A percentile compares a stretch with the other conserved stretches of the same genome.
These are phyloP conservation scores for Alternaria burnsii DNA, from an alignment of 2,329 filamentous ascomycete genomes.

Conservation along the genomic window DNA sequence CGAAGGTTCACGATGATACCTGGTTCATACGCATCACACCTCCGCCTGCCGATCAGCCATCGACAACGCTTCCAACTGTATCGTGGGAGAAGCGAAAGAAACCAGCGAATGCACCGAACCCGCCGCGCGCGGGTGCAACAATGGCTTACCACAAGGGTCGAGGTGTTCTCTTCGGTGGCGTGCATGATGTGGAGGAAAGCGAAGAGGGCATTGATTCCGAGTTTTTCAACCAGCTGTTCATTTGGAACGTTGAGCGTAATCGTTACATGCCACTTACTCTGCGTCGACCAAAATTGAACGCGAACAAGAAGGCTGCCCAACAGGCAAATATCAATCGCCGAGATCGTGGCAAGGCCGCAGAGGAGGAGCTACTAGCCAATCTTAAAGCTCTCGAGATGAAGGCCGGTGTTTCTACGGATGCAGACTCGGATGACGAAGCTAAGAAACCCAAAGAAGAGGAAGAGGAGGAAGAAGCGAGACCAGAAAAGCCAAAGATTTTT, in stretches of 20 bases:
- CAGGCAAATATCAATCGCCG: conserved; percentile 54
- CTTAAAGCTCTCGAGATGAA: conserved; percentile 85
- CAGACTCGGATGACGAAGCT: conserved; percentile 46
- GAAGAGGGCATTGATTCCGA: conserved; percentile 97
- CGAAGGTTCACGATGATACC: conserved; percentile 92
- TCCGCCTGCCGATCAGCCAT: conserved; percentile 71
- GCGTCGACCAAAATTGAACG: conserved; percentile 74
- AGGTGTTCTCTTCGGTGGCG: conserved; percentile 91
- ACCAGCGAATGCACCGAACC: conserved; percentile 86
- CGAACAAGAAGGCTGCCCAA: conserved; percentile 64
- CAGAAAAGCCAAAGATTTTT: conserved; percentile 68
- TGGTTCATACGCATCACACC: conserved; percentile 87
- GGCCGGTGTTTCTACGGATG: conserved; percentile 62
- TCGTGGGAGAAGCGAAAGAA: conserved; percentile 94
- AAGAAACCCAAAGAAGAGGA: conserved; percentile 43
- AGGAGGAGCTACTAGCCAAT: conserved; percentile 88
- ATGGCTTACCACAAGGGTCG: conserved; percentile 95
- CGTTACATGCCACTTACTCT: conserved; percentile 87
- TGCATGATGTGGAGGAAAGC: conserved; percentile 89
- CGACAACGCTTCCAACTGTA: conserved; percentile 73
- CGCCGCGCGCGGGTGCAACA: conserved; percentile 84
- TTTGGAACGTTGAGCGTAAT: conserved; percentile 96
- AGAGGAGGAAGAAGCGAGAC: conserved; percentile 62
- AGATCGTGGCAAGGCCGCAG: conserved; percentile 85
- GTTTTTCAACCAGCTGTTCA: conserved; percentile 91